Base-by-base conservation (phyloP, 768 basidiomycete genomes). In the Leccinum aurantiacum region DNA sequence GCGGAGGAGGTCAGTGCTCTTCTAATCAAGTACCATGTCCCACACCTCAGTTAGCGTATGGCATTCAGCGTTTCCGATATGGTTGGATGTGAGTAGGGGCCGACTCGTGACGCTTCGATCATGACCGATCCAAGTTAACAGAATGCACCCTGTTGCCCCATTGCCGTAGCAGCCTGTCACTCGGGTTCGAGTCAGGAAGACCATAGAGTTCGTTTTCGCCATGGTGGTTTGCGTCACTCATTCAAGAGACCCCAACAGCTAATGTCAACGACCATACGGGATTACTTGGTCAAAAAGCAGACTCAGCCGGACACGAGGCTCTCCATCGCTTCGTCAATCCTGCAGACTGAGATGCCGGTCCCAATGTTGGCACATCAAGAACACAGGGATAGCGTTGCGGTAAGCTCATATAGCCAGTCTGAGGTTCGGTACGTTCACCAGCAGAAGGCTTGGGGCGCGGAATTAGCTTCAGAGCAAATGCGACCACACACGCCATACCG, bases 111-210 rank as follows among this genome's bases (percentile, higher is more conserved):
- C 37, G 19, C 49, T 29, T 48, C 53, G 37, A 53, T 37, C 27
- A 48, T 56, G 38, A 58, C 56, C 47, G 64, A 49, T 25, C 51
- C 35, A 22, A 27, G 38, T 50, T 55, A 17, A 48, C 64, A 93
- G 91, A 91, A 89, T 60, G 89, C 88, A 14, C 85, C 83, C n/a
- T 90, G 89, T 65, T 90, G 90, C 70, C 91, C 91, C 2, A 90
- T 93, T 58, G 91, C 86, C 6, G 76, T 92, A 17, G 85, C 82
- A 27, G 90, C 87, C 4, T 89, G 87, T 64, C 92, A 90, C 72
- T 92, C 91, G 15, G 91, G 91, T 27, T 90, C 90, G 47, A 89
- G 87, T 50, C 79, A 84, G 57, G 91, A 93, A 58, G 91, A 93
- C 70, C 91, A 93, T 67, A 82, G 79, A 60, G 90, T 93, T 66